A percentile compares a stretch with the other conserved stretches of the same genome.
Evolutionary conservation across 2,329 filamentous ascomycete species (phyloP).

Genomic region (Thielaviopsis populi): DNA sequence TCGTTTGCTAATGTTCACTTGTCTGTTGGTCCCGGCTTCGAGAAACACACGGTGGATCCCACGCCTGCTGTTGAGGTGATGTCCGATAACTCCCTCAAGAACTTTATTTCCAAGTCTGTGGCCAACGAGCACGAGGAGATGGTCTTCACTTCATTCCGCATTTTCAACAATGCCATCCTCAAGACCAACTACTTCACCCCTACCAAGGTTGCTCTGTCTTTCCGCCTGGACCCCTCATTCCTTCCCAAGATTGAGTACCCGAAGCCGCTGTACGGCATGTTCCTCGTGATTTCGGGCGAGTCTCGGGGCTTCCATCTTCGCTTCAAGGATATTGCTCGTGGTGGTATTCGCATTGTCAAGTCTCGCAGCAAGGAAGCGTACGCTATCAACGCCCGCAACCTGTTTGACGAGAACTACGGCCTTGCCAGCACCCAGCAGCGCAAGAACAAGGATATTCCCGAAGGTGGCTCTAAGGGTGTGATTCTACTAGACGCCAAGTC

Average conservation of each 20-base stretch:
- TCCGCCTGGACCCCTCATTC: conserved; percentile 81
- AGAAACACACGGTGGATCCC: conserved; percentile 34
- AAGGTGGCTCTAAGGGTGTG: conserved; percentile 95
- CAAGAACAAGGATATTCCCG: conserved; percentile 99
- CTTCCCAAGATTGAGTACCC: conserved; percentile 85
- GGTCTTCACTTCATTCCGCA: conserved; percentile 92
- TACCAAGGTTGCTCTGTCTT: conserved; percentile 94
- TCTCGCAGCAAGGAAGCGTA: conserved; percentile 93
- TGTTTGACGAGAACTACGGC: conserved; percentile 98
- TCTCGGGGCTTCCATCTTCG: conserved; percentile 94
- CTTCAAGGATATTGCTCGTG: conserved; percentile 91
- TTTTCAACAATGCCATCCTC: conserved; percentile 84
- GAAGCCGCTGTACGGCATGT: conserved; percentile 92
- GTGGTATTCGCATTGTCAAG: conserved; percentile 97
- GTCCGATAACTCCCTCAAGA: conserved; percentile 56
- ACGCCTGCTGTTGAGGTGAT: conserved; percentile 52
- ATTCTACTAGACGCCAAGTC: conserved; percentile 86
- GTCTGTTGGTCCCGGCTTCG: conserved; percentile 35
- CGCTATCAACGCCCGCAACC: conserved; percentile 83
- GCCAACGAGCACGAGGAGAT: conserved; percentile 92
- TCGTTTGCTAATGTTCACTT: conserved; percentile 82
- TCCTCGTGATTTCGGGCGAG: conserved; percentile 92
- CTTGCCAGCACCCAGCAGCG: conserved; percentile 96
- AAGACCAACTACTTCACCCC: conserved; percentile 98
- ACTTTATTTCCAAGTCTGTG: conserved; percentile 60